These are phyloP conservation scores for Wickerhamiella musiphila DNA, from an alignment of 805 yeast genomes.

Conservation along the genomic window DNA sequence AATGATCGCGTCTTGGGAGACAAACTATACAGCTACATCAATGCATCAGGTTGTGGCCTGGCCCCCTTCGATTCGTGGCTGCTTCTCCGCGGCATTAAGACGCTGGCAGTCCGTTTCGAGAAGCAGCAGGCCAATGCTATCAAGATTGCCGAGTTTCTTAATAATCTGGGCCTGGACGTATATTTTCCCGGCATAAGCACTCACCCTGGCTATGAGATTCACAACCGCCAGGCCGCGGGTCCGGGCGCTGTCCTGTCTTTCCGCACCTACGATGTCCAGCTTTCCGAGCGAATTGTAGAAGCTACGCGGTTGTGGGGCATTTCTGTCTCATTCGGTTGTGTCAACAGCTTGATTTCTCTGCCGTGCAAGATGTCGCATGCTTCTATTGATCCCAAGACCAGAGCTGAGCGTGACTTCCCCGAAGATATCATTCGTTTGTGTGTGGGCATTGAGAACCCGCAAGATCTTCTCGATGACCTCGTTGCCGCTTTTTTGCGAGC, in stretches of 20 bases:
- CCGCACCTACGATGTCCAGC: constrained; percentile 61
- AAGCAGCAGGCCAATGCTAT: constrained; percentile 73
- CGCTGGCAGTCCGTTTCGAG: constrained; percentile 71
- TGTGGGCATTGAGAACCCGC: constrained; percentile 73
- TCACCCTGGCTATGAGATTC: constrained; percentile 71
- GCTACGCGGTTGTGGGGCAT: constrained; percentile 64
- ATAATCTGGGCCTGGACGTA: constrained; percentile 51
- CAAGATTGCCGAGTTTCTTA: constrained; percentile 58
- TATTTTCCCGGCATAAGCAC: constrained; percentile 71
- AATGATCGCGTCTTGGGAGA: constrained; percentile 47
- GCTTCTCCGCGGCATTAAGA: constrained; percentile 71
- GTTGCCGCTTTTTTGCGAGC: constrained; percentile 50
- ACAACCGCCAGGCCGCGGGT: constrained; percentile 60
- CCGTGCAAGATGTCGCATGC: constrained; percentile 97
- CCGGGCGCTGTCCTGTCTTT: constrained; percentile 80
- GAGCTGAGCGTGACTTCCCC: constrained; percentile 79
- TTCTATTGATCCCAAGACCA: constrained; percentile 74
- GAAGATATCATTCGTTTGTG: constrained; percentile 83
- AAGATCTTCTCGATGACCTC: constrained; percentile 70
- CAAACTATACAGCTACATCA: constrained; percentile 55
- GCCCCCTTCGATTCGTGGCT: constrained; percentile 91
- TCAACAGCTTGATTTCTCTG: constrained; percentile 78
- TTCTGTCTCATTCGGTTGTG: constrained; percentile 89
- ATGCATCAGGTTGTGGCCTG: constrained; percentile 80
- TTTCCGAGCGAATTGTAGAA: constrained; percentile 58